phyloP scores from a whole-genome alignment of 1,139 yeast genomes.

The Eremothecium cymbalariae region DNA sequence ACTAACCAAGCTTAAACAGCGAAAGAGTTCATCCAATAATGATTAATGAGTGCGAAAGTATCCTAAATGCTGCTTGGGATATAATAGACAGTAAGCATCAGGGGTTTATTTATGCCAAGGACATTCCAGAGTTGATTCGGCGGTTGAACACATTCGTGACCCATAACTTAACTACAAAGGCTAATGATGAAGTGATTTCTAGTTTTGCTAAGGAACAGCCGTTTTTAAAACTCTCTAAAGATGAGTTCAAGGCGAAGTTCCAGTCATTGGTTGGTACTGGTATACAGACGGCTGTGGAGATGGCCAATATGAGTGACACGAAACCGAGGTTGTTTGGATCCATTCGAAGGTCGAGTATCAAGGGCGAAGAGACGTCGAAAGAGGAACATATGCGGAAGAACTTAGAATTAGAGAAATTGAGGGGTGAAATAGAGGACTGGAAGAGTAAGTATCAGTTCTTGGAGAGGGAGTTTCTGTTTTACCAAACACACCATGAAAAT shows the following conservation, averaged over 20 bases:
- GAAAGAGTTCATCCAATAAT: constrained; percentile 11
- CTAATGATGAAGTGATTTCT: constrained; percentile 17
- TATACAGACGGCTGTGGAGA: constrained; percentile 19
- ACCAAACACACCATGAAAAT: constrained; percentile 15
- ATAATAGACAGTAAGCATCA: constrained; percentile 24
- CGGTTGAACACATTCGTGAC: constrained; percentile 2
- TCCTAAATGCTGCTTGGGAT: constrained; percentile 29
- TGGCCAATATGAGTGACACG: constrained; percentile 12
- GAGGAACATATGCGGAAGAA: constrained; percentile 28
- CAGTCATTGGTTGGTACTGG: constrained; percentile 22
- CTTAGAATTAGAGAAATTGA: constrained; percentile 17
- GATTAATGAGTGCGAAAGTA: constrained; percentile 1
- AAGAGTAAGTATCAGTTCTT: constrained; percentile 23
- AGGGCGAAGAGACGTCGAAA: constrained; percentile 12
- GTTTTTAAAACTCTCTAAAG: constrained; percentile 28
- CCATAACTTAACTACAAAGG: constrained; percentile 9
- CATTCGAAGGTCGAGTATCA: constrained; percentile 1
- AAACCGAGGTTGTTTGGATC: constrained; percentile 22
- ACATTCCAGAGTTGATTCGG: constrained; percentile 19
- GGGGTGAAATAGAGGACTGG: constrained; percentile 14
- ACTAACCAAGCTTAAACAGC: constrained; percentile 13
- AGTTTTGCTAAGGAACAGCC: constrained; percentile 10
- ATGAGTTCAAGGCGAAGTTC: constrained; percentile 29
- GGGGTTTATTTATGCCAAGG: constrained; percentile 32
- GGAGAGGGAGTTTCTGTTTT: constrained; percentile 24